Conservation (phyloP, 352 stramenopile species). For the Phytopythium boreale region DNA sequence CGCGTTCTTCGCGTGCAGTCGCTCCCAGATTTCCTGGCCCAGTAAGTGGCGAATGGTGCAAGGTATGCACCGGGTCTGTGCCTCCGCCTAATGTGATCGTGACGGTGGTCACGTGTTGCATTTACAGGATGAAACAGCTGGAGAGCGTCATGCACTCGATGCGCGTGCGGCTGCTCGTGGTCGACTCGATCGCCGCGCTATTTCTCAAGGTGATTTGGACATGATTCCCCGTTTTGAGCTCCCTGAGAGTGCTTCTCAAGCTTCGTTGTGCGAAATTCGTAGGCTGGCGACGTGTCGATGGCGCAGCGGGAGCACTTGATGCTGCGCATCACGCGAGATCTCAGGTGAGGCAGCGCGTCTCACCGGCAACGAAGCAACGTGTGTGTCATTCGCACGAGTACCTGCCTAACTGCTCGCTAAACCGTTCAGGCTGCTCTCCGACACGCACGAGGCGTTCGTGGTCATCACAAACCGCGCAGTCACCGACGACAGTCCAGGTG, state of each 20-base stretch:
- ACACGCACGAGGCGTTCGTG: slow-evolving; percentile 62
- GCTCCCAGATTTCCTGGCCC: slow-evolving; percentile 35
- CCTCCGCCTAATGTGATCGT: background rate
- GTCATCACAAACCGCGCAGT: slow-evolving; percentile 65
- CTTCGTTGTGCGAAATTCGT: background rate
- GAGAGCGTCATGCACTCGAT: slow-evolving; percentile 39
- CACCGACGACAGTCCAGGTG: slow-evolving; percentile 29
- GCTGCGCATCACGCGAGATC: slow-evolving; percentile 43
- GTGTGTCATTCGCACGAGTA: background rate
- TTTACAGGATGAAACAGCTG: slow-evolving; percentile 53
- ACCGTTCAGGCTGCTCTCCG: slow-evolving; percentile 44
- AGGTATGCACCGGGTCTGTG: background rate
- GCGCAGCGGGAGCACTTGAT: slow-evolving; percentile 46
- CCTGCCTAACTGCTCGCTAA: background rate
- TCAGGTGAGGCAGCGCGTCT: slow-evolving; percentile 30
- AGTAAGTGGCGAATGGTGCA: slow-evolving; percentile 19
- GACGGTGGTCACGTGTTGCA: background rate
- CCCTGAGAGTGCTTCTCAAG: background rate
- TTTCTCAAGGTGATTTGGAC: slow-evolving; percentile 60
- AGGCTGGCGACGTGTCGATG: slow-evolving; percentile 36
- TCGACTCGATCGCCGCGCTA: slow-evolving; percentile 70
- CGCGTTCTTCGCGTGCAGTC: slow-evolving; percentile 37
- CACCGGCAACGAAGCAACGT: background rate
- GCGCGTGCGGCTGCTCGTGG: slow-evolving; percentile 58
- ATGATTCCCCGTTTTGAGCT: no score